Evolutionary conservation across 2,329 filamentous ascomycete genomes (phyloP).

Genomic region (Microsporum ferrugineum): DNA sequence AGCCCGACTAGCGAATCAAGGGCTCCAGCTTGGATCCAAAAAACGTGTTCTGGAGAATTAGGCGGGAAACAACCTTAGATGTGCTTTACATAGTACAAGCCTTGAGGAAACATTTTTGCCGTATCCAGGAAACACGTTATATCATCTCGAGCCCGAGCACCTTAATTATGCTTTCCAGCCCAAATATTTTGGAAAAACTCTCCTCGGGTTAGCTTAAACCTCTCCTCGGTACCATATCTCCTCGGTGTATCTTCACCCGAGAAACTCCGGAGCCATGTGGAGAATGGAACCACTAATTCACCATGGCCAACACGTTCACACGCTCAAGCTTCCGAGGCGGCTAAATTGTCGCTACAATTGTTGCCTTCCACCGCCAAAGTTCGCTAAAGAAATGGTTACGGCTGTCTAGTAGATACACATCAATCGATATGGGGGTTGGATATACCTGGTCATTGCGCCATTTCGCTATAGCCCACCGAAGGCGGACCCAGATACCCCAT

Average conservation of each 20-base stretch:
- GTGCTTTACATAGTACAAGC: not conserved
- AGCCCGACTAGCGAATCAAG: not conserved
- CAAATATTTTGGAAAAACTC: not conserved
- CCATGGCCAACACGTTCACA: not conserved
- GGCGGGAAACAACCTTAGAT: not conserved
- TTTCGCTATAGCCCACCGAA: not conserved
- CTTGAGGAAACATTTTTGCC: not conserved
- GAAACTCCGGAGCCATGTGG: not conserved
- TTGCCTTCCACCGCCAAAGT: not conserved
- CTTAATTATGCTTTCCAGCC: not conserved
- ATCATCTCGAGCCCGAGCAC: not conserved
- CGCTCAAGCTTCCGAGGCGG: not conserved
- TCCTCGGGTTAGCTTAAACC: not conserved
- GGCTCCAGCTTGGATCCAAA: not conserved
- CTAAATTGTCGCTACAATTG: not conserved
- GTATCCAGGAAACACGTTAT: not conserved
- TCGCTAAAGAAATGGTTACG: not conserved
- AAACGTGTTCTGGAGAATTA: not conserved
- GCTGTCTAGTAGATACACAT: not conserved
- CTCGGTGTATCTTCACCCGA: slow-evolving; percentile 1
- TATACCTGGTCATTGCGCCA: not conserved
- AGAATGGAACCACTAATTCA: not conserved
- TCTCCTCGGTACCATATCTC: not conserved
- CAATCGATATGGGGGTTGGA: not conserved
- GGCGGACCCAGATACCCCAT: not conserved